A percentile compares a stretch with the other conserved stretches of the same genome.
Conservation (phyloP, 768 basidiomycete species). For the Rhizopogon salebrosus region DNA sequence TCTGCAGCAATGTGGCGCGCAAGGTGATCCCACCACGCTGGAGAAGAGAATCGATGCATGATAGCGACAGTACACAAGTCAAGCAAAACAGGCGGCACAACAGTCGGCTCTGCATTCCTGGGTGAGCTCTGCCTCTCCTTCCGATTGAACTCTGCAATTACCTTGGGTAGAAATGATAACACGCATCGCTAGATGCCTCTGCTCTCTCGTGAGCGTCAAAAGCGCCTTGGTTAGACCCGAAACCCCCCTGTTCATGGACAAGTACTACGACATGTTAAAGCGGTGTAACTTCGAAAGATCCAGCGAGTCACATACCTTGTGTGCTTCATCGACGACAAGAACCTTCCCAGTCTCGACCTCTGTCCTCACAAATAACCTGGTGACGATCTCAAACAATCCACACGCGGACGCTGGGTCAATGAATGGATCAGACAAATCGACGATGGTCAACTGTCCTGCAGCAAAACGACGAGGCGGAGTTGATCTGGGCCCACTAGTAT, state of each 20-base stretch:
- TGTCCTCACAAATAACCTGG: constrained; percentile 50
- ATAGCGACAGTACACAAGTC: constrained; percentile 54
- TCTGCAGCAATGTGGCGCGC: constrained; percentile 55
- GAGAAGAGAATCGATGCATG: constrained; percentile 60
- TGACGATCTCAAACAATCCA: constrained; percentile 56
- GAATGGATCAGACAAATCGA: constrained; percentile 63
- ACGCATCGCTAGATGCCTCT: constrained; percentile 59
- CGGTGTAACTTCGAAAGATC: not conserved
- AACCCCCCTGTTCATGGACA: constrained; percentile 35
- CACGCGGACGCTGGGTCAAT: constrained; percentile 55
- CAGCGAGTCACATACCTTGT: constrained; percentile 39
- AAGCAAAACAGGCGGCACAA: constrained; percentile 52
- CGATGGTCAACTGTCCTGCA: constrained; percentile 49
- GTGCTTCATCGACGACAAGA: constrained; percentile 61
- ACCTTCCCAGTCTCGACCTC: constrained; percentile 51
- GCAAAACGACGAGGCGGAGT: constrained; percentile 28
- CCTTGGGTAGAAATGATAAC: constrained; percentile 66
- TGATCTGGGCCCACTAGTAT: not conserved
- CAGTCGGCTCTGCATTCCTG: constrained; percentile 48
- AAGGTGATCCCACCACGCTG: constrained; percentile 60
- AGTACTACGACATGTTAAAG: constrained; percentile 25
- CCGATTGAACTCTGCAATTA: constrained; percentile 11
- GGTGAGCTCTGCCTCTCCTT: not conserved
- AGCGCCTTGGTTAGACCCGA: constrained; percentile 48
- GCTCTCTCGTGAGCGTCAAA: constrained; percentile 50